These are phyloP conservation scores for Crithidia bombi DNA, from an alignment of 208 protist genomes.

Conservation along the genomic window DNA sequence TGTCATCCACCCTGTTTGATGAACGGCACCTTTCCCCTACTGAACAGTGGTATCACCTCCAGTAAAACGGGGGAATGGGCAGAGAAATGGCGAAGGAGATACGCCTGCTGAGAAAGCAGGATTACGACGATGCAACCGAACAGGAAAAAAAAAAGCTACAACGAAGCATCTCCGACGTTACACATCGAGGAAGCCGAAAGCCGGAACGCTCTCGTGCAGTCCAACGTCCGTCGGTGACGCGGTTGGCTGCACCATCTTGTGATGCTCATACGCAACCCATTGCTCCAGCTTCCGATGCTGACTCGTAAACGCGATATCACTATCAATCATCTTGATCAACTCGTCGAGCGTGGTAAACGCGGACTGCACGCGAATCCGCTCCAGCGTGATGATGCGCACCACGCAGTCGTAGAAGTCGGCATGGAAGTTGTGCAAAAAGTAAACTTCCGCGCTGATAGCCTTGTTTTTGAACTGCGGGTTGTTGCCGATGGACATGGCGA, in stretches of 20 bases:
- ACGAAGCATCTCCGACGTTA: background rate
- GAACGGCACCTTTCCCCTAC: too few species aligned
- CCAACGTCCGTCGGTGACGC: conserved; percentile 11
- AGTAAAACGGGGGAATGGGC: too few species aligned
- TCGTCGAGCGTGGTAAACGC: conserved; percentile 81
- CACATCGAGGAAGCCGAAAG: conserved; percentile 26
- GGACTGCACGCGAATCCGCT: conserved; percentile 55
- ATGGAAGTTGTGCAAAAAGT: conserved; percentile 88
- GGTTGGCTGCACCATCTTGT: conserved; percentile 49
- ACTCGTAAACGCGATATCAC: conserved; percentile 51
- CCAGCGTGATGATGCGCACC: conserved; percentile 72
- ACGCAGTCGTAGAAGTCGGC: conserved; percentile 89
- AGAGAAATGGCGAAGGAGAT: too few species aligned
- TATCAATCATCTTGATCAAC: conserved; percentile 80
- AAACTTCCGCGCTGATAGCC: conserved; percentile 78
- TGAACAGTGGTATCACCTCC: too few species aligned
- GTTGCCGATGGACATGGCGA: conserved; percentile 90
- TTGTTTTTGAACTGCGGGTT: conserved; percentile 90
- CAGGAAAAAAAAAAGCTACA: conserved; percentile 1
- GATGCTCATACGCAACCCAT: conserved; percentile 27
- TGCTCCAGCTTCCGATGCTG: conserved; percentile 38
- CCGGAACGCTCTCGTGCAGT: conserved; percentile 8
- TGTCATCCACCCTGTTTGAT: too few species aligned
- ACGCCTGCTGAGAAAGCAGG: too few species aligned
- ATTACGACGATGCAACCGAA: background rate